Conservation (phyloP, 306 rosid genomes). For the Pueraria montana region DNA sequence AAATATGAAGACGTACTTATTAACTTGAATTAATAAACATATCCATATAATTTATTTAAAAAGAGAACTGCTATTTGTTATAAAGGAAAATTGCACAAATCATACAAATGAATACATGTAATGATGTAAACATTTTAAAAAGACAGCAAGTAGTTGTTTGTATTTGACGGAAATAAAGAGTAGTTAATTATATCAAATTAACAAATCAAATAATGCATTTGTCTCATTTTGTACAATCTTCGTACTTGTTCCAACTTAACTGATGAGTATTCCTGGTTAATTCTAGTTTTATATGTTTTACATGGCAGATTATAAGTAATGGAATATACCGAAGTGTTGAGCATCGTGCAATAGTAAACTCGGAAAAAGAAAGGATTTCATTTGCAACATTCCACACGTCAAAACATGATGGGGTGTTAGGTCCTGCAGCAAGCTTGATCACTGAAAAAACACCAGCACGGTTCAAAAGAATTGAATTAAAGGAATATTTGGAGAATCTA, state of each 20-base stretch:
- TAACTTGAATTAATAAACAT: too few species aligned
- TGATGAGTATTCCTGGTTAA: neutral
- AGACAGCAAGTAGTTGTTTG: too few species aligned
- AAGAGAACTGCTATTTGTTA: too few species aligned
- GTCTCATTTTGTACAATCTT: too few species aligned
- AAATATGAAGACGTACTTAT: too few species aligned
- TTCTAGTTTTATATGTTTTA: neutral
- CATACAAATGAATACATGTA: too few species aligned
- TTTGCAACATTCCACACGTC: constrained; percentile 54
- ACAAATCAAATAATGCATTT: too few species aligned
- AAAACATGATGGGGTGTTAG: constrained; percentile 43
- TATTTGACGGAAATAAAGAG: too few species aligned
- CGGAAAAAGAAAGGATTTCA: constrained; percentile 53
- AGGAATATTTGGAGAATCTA: constrained; percentile 39
- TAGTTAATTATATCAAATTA: too few species aligned
- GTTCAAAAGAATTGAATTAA: constrained; percentile 42
- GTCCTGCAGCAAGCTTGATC: constrained; percentile 59
- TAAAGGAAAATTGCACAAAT: too few species aligned
- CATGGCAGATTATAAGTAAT: constrained; percentile 52
- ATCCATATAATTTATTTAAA: too few species aligned
- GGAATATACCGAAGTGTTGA: constrained; percentile 59
- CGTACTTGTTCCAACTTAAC: neutral
- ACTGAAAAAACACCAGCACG: constrained; percentile 48
- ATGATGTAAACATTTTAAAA: too few species aligned
- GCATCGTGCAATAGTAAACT: constrained; percentile 52